phyloP scores from a whole-genome alignment of 2,329 filamentous ascomycete genomes.

The Pseudogymnoascus destructans region DNA sequence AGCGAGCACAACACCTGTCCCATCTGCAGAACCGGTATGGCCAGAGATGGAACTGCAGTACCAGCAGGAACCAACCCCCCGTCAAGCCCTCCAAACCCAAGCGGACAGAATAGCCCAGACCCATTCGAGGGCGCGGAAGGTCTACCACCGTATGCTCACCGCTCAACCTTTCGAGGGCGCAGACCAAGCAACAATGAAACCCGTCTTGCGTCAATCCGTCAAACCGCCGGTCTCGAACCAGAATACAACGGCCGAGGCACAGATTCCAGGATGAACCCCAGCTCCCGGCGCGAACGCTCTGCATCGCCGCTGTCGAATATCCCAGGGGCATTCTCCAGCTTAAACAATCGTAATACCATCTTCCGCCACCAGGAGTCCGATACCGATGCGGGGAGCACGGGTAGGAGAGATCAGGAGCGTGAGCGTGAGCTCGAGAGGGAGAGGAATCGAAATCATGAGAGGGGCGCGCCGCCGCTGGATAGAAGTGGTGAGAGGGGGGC shows the following conservation, averaged over 20 bases:
- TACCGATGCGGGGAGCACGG: not conserved
- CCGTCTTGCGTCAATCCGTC: not conserved
- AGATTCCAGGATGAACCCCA: not conserved
- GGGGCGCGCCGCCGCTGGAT: not conserved
- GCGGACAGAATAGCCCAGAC: not conserved
- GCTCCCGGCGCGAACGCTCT: not conserved
- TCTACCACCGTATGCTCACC: not conserved
- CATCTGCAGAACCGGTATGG: conserved; percentile 47
- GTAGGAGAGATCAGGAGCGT: not conserved
- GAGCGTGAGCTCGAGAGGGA: not conserved
- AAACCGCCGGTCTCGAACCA: not conserved
- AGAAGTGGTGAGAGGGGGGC: not conserved
- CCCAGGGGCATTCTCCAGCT: not conserved
- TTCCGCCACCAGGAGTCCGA: not conserved
- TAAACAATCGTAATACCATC: not conserved
- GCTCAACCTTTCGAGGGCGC: not conserved
- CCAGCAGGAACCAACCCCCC: conserved; percentile 9
- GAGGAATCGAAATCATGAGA: not conserved
- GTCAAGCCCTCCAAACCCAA: not conserved
- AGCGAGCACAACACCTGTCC: conserved; percentile 88
- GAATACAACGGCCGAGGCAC: not conserved
- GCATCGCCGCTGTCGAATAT: not conserved
- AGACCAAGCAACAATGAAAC: not conserved
- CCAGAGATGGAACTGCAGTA: conserved; percentile 15
- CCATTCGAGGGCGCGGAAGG: not conserved